Evolutionary conservation across 768 basidiomycete species (phyloP).

Genomic region (Amanita polypyramis): DNA sequence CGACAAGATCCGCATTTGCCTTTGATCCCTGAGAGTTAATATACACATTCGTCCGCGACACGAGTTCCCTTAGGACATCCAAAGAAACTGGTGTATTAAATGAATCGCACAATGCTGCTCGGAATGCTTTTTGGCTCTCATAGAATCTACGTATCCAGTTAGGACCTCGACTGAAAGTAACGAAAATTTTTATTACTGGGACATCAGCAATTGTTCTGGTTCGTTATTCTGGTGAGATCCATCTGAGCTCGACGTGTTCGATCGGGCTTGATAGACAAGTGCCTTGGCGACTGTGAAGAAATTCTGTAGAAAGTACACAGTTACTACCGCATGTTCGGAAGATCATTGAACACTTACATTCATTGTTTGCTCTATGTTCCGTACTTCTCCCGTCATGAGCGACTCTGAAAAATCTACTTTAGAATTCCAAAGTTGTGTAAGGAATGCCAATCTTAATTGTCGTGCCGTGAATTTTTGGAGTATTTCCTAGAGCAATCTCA

Average conservation of each 20-base stretch:
- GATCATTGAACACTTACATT: slow-evolving; percentile 47
- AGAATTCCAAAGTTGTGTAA: slow-evolving; percentile 85
- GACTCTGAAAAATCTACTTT: slow-evolving; percentile 93
- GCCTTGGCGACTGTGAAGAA: slow-evolving; percentile 89
- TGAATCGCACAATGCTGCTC: slow-evolving; percentile 85
- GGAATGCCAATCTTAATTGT: slow-evolving; percentile 85
- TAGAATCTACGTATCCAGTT: slow-evolving; percentile 43
- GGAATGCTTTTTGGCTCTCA: slow-evolving; percentile 67
- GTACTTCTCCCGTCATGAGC: slow-evolving; percentile 82
- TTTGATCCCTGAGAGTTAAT: slow-evolving; percentile 54
- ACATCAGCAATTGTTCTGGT: slow-evolving; percentile 58
- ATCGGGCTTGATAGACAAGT: slow-evolving; percentile 46
- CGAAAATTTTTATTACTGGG: slow-evolving; percentile 33
- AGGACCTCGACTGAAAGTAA: background rate
- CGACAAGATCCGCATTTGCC: slow-evolving; percentile 53
- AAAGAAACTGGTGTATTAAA: slow-evolving; percentile 91
- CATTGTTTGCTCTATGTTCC: slow-evolving; percentile 69
- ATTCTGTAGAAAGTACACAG: slow-evolving; percentile 43
- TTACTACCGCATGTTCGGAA: background rate
- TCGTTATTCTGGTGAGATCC: slow-evolving; percentile 56
- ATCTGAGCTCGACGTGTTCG: slow-evolving; percentile 38
- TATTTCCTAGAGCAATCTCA: slow-evolving; percentile 53
- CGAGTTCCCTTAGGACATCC: slow-evolving; percentile 64
- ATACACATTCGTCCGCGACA: slow-evolving; percentile 83
- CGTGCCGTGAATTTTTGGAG: slow-evolving; percentile 73